Evolutionary conservation across 805 yeast genomes (phyloP), one percentile per base, ranked within the genome.

Genomic region (Cyberlindnera mycetangii): DNA sequence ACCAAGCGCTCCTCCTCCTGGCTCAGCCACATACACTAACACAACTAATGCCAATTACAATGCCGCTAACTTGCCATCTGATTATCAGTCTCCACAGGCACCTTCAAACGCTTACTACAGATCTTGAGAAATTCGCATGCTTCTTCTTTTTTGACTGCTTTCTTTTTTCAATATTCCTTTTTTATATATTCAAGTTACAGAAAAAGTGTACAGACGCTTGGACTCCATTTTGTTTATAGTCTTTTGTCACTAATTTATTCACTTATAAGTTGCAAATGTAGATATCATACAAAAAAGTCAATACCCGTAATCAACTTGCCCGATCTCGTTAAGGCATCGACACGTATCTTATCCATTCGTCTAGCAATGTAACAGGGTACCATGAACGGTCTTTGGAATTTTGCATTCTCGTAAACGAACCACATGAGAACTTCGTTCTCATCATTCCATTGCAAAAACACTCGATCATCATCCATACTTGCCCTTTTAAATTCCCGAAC

Each of bases 351-450:
- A 24, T 58, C 58, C 14, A 44, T 38, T n/a, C 47, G 44, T 2
- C 36, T 9, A 6, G 36, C 38, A 9, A 51, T 22, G 44, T 48
- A 51, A 15, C 36, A 22, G 1, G 57, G 33, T 1, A 42, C 34
- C 5, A 32, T 42, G 1, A 47, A 17, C 9, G 51, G 51, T 9
- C 69, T 67, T 2, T 42, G 52, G 42, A 69, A 65, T 18, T 34
- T 42, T 8, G 52, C 61, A 49, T 67, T 56, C 7, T 61, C 48
- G 44, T 51, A 68, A 2, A 68, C 48, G 11, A 64, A 17, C 60
- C 68, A 67, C 42, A 63, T 59, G 4, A 60, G 41, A 7, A 42
- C 54, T 7, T 45, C 41, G 3, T 32, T 47, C 21, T 53, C 45
- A 15, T 53, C 58, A 16, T 34, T 17, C 62, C 64, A 55, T 52